Evolutionary conservation across 108 stramenopile species (phyloP), one percentile per base, ranked within the genome.

Genomic region (Stephanodiscus minutulus): DNA sequence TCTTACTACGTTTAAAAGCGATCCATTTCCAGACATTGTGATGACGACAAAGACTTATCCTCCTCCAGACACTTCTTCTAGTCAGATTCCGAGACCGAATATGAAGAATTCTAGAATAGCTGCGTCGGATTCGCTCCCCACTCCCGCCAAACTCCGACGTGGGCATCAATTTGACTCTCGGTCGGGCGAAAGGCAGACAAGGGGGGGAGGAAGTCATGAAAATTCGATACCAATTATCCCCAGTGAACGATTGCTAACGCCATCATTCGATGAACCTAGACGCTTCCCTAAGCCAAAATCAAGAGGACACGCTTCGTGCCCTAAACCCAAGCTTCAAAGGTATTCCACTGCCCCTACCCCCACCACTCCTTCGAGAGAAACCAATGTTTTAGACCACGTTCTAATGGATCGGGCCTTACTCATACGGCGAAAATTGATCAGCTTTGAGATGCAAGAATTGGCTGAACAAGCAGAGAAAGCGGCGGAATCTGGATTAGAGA

Each of bases 391-490:
- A 37, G 77, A 78, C 28, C 58, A 66, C 46, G 65, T 53, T 27
- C 31, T 78, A 25, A 71, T 71, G 70, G 35, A 70, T 44, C 78
- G 78, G 12, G 78, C 78, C 29, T 64, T 68, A 3, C 21, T 47
- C 25, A 81, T 81, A 18, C 53, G 79, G 11, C 69, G 71, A 35
- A 49, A 64, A 53, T 64, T 82, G 49, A 64, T 77, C 12, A 50
- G 68, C 15, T 57, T 47, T 37, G 82, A 82, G 74, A 62, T 82
- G 61, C 48, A 57, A 24, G 82, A 82, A 48, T 54, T 82, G 7
- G 82, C 82, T 0, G 39, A 27, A 29, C 77, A 82, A 55, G 82
- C 82, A 20, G 82, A 82, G 74, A 59, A 41, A 39, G 82, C 82
- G 12, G 82, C 82, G 10, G 77, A 73, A 55, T 72, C 66, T 3